phyloP scores from a whole-genome alignment of 2,329 filamentous ascomycete genomes.

The Torrubiellomyces zombiae region DNA sequence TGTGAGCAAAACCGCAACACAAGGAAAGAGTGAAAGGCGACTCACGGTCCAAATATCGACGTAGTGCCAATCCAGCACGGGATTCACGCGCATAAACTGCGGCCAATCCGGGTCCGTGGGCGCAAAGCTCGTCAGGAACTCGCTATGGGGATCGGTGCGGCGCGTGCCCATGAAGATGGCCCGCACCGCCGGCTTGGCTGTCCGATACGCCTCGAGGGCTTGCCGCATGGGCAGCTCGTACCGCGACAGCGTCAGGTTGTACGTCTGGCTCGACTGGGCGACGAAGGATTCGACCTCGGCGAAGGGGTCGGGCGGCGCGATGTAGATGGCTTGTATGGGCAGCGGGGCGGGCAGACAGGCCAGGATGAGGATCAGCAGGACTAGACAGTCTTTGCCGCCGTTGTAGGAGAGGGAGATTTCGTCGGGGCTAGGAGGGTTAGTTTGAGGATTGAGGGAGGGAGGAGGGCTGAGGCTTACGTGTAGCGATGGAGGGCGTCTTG shows the following conservation, averaged over 20 bases:
- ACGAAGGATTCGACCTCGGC: slow-evolving; percentile 78
- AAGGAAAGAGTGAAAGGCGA: no score
- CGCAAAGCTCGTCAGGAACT: slow-evolving; percentile 64
- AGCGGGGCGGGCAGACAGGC: slow-evolving; percentile 34
- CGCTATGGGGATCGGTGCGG: slow-evolving; percentile 82
- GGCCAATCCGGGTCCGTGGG: slow-evolving; percentile 84
- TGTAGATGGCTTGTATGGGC: slow-evolving; percentile 68
- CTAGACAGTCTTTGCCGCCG: slow-evolving; percentile 93
- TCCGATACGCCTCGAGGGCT: slow-evolving; percentile 63
- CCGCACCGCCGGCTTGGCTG: slow-evolving; percentile 46
- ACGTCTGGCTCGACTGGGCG: slow-evolving; percentile 41
- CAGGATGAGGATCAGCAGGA: slow-evolving; percentile 76
- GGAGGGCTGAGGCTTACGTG: slow-evolving; percentile 32
- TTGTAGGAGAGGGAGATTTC: slow-evolving; percentile 89
- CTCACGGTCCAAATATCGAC: slow-evolving; percentile 83
- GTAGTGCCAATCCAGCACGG: slow-evolving; percentile 96
- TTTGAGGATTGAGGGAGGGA: not conserved
- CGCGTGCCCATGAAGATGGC: slow-evolving; percentile 48
- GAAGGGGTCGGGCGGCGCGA: slow-evolving; percentile 73
- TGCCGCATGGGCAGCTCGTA: slow-evolving; percentile 67
- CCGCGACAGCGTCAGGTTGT: slow-evolving; percentile 59
- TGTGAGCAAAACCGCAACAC: slow-evolving; percentile 6
- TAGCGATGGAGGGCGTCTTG: slow-evolving; percentile 61
- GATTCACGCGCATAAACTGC: slow-evolving; percentile 79
- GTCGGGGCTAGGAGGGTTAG: slow-evolving; percentile 37